Conservation (phyloP, 345 rosid genomes). For the Aquilaria yunnanensis region DNA sequence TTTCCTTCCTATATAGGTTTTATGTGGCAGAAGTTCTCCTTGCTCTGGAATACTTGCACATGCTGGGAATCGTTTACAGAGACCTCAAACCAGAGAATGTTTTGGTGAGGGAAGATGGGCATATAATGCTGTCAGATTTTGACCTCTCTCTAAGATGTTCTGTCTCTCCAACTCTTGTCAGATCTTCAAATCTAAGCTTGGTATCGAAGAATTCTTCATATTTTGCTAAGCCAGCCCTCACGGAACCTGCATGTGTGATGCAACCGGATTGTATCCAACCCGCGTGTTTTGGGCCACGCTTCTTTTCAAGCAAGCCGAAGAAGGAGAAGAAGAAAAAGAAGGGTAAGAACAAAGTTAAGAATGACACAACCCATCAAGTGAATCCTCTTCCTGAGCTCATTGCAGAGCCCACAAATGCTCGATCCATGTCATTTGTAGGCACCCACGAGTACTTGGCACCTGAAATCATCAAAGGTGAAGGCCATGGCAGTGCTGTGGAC, state of each 20-base stretch:
- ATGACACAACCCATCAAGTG: conserved; percentile 23
- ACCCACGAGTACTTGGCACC: conserved; percentile 83
- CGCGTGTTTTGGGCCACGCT: conserved; percentile 42
- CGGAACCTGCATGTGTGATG: conserved; percentile 34
- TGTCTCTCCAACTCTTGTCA: conserved; percentile 47
- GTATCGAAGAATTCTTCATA: conserved; percentile 29
- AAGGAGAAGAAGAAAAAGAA: conserved; percentile 15
- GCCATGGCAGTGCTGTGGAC: conserved; percentile 80
- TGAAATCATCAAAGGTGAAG: conserved; percentile 71
- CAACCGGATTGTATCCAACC: conserved; percentile 50
- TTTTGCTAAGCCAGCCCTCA: conserved; percentile 42
- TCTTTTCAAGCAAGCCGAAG: conserved; percentile 27
- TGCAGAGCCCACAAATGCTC: conserved; percentile 65
- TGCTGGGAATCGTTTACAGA: conserved; percentile 75
- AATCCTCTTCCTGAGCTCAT: conserved; percentile 55
- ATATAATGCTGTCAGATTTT: conserved; percentile 68
- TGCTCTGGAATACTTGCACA: conserved; percentile 69
- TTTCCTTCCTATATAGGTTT: conserved; percentile 29
- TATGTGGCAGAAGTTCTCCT: conserved; percentile 77
- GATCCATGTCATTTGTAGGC: conserved; percentile 80
- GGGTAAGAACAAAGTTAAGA: conserved; percentile 8
- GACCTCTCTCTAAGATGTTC: conserved; percentile 64
- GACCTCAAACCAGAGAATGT: conserved; percentile 80
- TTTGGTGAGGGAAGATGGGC: conserved; percentile 63
- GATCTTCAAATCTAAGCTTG: conserved; percentile 27